Evolutionary conservation across 495 filamentous ascomycete species (phyloP), one percentile per base, ranked within the genome.

Genomic region (Podospora sp.): DNA sequence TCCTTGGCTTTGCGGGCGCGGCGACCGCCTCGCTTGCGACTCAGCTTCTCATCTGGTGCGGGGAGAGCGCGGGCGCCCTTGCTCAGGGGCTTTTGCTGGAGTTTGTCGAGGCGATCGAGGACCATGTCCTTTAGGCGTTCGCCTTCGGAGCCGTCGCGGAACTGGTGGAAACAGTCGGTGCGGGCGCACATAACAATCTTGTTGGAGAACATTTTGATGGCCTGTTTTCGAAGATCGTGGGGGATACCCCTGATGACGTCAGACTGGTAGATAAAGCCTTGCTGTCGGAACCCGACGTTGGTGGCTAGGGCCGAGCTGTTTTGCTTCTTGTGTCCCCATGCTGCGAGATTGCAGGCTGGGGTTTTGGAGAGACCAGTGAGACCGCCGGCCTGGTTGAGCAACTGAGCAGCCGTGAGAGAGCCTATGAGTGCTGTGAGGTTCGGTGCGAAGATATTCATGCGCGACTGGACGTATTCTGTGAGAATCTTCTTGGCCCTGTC

Each of bases 1-100:
- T 97, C 96, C 83, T 99, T 99, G 66, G 94, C 95, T 76, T 97
- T 97, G 49, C 95, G 86, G 5, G 94, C 95, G 67, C 94, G 85
- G 27, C 96, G 84, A 57, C 95, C 95, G 76, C 95, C 95, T 69
- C 95, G 91, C 79, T 99, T 99, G 21, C 93, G 83, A 18, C 92
- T 88, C 16, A 92, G 95, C 78, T 98, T 99, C 75, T 99, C 95
- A 76, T 98, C 95, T 0, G 95, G 95, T 2, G 92, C 93, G 11
- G 95, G 95, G 9, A 99, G 86, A 0, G 95, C 95, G 68, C 92
- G 90, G 11, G 88, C 84, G 5, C 93, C 92, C 73, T 94, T 92
- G 78, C 95, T 97, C 1, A 92, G 91, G 2, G 95, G 89, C n/a
- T 96, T 92, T 75, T 97, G 92, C 11, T 91, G 94, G 26, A 98